These are phyloP conservation scores for Solanum clarkiae DNA, from an alignment of 257 asterid species.

Conservation along the genomic window DNA sequence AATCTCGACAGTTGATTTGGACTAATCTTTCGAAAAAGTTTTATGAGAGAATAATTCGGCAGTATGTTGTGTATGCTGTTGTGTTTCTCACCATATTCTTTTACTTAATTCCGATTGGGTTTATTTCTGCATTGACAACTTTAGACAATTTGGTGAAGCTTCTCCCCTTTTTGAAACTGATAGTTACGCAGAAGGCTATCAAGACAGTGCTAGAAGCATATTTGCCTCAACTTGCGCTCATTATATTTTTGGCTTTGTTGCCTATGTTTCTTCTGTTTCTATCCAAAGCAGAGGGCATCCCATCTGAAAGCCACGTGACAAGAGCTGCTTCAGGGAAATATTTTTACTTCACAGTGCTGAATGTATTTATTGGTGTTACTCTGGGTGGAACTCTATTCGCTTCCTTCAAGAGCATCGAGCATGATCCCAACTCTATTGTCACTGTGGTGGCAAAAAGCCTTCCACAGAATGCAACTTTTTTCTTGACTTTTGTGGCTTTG, in stretches of 20 bases:
- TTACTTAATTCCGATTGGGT: conserved; percentile 78
- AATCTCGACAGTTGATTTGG: conserved; percentile 70
- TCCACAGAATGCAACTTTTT: conserved; percentile 93
- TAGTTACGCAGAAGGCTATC: conserved; percentile 23
- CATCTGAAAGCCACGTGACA: conserved; percentile 54
- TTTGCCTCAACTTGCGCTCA: conserved; percentile 88
- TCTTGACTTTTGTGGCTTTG: conserved; percentile 85
- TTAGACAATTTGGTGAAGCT: conserved; percentile 58
- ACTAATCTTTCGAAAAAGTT: conserved; percentile 44
- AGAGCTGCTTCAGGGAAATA: conserved; percentile 95
- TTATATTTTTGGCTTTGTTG: conserved; percentile 68
- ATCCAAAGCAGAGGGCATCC: conserved; percentile 83
- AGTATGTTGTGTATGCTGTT: conserved; percentile 35
- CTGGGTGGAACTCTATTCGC: conserved; percentile 53
- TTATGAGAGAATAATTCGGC: conserved; percentile 48
- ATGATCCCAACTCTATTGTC: conserved; percentile 26
- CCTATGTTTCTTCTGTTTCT: conserved; percentile 64
- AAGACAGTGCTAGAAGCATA: conserved; percentile 73
- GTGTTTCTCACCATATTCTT: conserved; percentile 87
- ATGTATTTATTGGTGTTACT: conserved; percentile 88
- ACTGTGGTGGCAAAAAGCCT: conserved; percentile 62
- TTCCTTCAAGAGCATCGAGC: conserved; percentile 35
- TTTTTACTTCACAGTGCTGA: conserved; percentile 66
- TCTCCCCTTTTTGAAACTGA: conserved; percentile 58
- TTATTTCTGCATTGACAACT: conserved; percentile 80